These are phyloP conservation scores for Corrigiola litoralis DNA, from an alignment of 179 eudicot genomes.

Conservation along the genomic window DNA sequence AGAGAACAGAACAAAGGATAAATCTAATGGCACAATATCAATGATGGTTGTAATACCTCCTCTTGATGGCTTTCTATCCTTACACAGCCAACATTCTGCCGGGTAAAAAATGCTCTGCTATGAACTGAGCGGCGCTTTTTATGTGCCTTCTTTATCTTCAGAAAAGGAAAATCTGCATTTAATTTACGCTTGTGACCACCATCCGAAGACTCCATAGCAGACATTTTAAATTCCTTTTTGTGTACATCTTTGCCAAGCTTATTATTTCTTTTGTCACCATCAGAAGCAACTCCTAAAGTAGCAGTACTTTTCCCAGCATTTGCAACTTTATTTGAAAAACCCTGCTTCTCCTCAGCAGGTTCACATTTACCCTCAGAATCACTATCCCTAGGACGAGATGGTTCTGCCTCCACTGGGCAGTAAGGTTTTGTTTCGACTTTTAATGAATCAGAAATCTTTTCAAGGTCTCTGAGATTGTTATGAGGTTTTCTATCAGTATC, in stretches of 20 bases:
- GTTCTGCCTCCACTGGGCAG: slow-evolving; percentile 21
- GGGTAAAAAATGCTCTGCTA: slow-evolving; percentile 31
- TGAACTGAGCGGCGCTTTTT: slow-evolving; percentile 42
- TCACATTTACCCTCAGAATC: slow-evolving; percentile 34
- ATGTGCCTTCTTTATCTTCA: slow-evolving; percentile 35
- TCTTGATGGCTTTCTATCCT: slow-evolving; percentile 28
- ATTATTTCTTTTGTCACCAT: slow-evolving; percentile 50
- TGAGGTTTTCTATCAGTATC: slow-evolving; percentile 28
- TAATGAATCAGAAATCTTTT: slow-evolving; percentile 26
- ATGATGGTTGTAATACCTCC: slow-evolving; percentile 44
- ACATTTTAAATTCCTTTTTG: slow-evolving; percentile 42
- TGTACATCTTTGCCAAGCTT: slow-evolving; percentile 28
- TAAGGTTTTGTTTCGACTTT: slow-evolving; percentile 26
- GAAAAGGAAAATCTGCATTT: slow-evolving; percentile 25
- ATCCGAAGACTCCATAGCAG: slow-evolving; percentile 30
- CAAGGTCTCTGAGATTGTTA: slow-evolving; percentile 1
- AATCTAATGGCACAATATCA: slow-evolving; percentile 2
- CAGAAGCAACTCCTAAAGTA: slow-evolving; percentile 20
- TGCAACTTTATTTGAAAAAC: slow-evolving; percentile 22
- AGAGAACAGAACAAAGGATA: not conserved
- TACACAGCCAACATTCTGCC: slow-evolving; percentile 31
- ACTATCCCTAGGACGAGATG: slow-evolving; percentile 22
- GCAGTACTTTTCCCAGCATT: slow-evolving; percentile 25
- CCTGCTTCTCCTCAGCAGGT: slow-evolving; percentile 32
- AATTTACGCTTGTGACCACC: slow-evolving; percentile 27